phyloP scores from a whole-genome alignment of 225 moss, liverwort and hornwort species.

The Sphagnum tenellum region DNA sequence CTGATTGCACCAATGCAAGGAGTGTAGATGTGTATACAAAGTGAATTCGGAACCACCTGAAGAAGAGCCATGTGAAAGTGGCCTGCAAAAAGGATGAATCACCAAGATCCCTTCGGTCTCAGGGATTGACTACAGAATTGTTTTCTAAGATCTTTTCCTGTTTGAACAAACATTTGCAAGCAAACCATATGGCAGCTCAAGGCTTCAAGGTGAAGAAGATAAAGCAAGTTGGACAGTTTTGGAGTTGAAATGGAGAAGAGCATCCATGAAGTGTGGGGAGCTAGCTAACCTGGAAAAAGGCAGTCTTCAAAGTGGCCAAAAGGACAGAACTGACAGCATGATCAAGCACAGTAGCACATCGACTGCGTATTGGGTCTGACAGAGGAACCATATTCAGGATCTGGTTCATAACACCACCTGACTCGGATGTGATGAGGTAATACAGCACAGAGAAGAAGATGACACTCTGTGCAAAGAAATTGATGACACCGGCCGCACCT shows the following conservation, averaged over 20 bases:
- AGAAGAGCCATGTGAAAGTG: slow-evolving; percentile 83
- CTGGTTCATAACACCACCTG: slow-evolving; percentile 81
- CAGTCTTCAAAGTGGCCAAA: slow-evolving; percentile 70
- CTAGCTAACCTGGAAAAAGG: slow-evolving; percentile 49
- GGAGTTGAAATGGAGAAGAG: too few species aligned
- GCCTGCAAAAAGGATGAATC: slow-evolving; percentile 26
- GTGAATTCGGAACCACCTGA: slow-evolving; percentile 75
- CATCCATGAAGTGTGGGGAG: too few species aligned
- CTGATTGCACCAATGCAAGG: slow-evolving; percentile 67
- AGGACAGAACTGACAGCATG: slow-evolving; percentile 89
- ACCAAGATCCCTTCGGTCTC: too few species aligned
- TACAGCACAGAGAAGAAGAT: slow-evolving; percentile 87
- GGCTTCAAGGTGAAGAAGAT: too few species aligned
- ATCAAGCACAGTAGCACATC: slow-evolving; percentile 75
- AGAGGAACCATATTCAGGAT: slow-evolving; percentile 82
- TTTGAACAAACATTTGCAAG: too few species aligned
- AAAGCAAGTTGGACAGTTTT: too few species aligned
- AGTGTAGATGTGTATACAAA: slow-evolving; percentile 79
- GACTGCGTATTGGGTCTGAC: slow-evolving; percentile 60
- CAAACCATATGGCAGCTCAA: too few species aligned
- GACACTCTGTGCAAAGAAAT: slow-evolving; percentile 63
- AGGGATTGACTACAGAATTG: too few species aligned
- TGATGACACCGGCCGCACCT: slow-evolving; percentile 64
- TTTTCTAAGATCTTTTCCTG: too few species aligned
- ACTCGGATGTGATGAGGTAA: slow-evolving; percentile 71